Base-by-base conservation (phyloP, 1,284 basidiomycete species). In the Entoloma clypeatum region DNA sequence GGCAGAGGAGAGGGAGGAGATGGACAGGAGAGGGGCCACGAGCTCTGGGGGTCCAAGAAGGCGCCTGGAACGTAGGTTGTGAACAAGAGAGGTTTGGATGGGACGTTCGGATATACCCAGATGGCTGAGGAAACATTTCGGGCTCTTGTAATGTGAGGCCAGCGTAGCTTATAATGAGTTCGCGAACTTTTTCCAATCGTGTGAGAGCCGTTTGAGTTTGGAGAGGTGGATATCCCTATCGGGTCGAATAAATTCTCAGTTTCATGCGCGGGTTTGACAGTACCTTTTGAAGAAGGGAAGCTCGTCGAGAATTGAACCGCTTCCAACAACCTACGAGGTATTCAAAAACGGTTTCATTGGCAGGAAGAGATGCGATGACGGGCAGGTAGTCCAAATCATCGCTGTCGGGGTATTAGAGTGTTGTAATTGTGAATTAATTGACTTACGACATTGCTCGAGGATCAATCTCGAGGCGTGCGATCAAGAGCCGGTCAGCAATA, bases 241-340 rank as follows among this genome's bases (percentile, higher is more conserved):
- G 3, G 14, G 6, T 28, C 43, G 5, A 40, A 17, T 9, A 8
- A 21, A 9, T 16, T 25, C 2, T 5, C 6, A 17, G 8, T 10
- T n/a, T 28, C 16, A 46, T n/a, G 38, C 39, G 30, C n/a, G 33
- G 3, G 8, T 25, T 29, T 25, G 6, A 32, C 14, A 25, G 18
- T 43, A 83, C 86, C 71, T 79, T 81, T 57, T 82, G 85, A 29
- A 74, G 52, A 10, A 85, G 56, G 24, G 74, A 68, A 19, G 72
- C 65, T 48, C 78, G 78, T 4, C 72, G 71, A 2, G 62, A 52
- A 47, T 89, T 84, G 31, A 87, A 58, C 16, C 92, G 76, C 61
- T 89, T 92, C 95, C 95, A 99, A 55, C 88, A 87, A 14, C 85
- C 85, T 1, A 92, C 75, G 16, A 99, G 74, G 58, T 94, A 99